Evolutionary conservation across 805 yeast species (phyloP), one percentile per base, ranked within the genome.

Genomic region (Pichia thaimueangensis): DNA sequence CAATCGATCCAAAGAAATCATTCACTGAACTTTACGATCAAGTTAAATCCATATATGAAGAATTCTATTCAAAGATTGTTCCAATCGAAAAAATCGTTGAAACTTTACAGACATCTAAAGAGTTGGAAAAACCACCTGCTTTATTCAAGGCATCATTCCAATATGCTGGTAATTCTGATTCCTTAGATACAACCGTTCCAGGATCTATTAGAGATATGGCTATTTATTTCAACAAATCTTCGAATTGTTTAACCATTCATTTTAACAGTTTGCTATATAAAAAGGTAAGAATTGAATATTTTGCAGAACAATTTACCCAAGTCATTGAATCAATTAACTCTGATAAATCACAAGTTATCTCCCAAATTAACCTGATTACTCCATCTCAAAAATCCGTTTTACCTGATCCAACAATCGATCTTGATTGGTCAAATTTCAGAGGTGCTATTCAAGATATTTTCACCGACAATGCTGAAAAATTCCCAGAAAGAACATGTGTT

Each of bases 361-460:
- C 93, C 35, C 69, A 76, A 46, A 73, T 85, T 24, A 73, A 76
- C 32, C 69, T 93, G 49, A 67, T 86, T 43, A 87, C 97, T 2
- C 55, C 65, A n/a, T 61, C 80, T 2, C 95, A 88, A 54, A 57
- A 54, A 35, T 49, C 61, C 0, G 64, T 70, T 2, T 69, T 94
- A 43, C 98, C 98, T 6, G 89, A 89, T 59, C 97, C 99, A 34
- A 85, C 87, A 8, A 61, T 68, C 9, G 83, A 88, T 54, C 71
- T 93, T 50, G 95, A 88, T 64, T 93, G 97, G 97, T 70, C 80
- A 32, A 84, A 83, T 23, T 93, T 78, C 64, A 74, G 94, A 51
- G 98, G 99, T 35, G 89, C 97, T 13, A 94, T 93, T 54, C 99
- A 93, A 58, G 98, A 93, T 56, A 89, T 93, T 34, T 93, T 93